A percentile compares a stretch with the other conserved stretches of the same genome.
These are phyloP conservation scores for Mortierella sp. DNA, from an alignment of 371 early-diverging fungal species.

Conservation along the genomic window DNA sequence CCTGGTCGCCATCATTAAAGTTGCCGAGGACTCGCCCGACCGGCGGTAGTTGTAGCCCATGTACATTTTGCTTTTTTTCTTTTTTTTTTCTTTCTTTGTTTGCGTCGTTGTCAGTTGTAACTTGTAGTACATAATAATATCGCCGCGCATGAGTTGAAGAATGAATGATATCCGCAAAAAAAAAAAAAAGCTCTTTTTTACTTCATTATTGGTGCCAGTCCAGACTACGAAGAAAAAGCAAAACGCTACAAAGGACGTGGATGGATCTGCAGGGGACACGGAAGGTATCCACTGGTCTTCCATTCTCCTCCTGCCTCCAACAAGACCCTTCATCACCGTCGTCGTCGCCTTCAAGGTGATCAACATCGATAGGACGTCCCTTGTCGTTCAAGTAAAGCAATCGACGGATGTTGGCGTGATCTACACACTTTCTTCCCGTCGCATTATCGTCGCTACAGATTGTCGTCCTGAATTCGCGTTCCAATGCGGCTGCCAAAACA, in stretches of 20 bases:
- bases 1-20: conserved; percentile 79
- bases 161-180: background rate
- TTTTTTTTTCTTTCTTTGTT: background rate
- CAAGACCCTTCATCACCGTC: background rate
- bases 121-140: background rate
- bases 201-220: conserved; percentile 45
- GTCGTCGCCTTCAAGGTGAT: background rate
- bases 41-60: conserved; percentile 26
- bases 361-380: background rate
- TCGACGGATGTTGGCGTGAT: background rate
- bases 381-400: background rate
- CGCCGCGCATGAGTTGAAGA: background rate
- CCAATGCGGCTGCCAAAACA: background rate
- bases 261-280: conserved; percentile 20
- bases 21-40: conserved; percentile 64
- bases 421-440: background rate
- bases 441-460: background rate
- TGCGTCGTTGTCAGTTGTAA: background rate
- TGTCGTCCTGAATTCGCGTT: background rate
- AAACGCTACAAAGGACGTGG: conserved; percentile 14
- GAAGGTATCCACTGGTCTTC: background rate
- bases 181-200: background rate
- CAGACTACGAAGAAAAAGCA: conserved; percentile 16
- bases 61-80: background rate
- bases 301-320: background rate